These are phyloP conservation scores for Protea cynaroides DNA, from an alignment of 164 flowering plant species.

Conservation along the genomic window DNA sequence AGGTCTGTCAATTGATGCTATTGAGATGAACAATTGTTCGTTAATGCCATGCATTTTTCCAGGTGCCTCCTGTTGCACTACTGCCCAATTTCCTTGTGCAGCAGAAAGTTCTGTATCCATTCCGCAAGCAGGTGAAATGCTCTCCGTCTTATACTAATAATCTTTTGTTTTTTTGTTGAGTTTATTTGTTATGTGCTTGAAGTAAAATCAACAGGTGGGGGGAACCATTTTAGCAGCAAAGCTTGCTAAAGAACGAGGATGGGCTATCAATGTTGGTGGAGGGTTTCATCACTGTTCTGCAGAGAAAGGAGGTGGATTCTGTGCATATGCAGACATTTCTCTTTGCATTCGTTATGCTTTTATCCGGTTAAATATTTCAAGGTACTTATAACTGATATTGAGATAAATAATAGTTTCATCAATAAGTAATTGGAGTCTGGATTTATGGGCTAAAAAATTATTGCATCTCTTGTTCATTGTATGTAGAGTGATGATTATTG, in stretches of 20 bases:
- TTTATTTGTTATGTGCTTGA: neutral
- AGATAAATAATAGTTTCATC: neutral
- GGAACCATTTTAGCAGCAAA: constrained; percentile 90
- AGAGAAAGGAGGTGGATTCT: constrained; percentile 90
- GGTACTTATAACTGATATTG: constrained; percentile 31
- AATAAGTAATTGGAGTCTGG: neutral
- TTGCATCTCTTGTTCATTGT: neutral
- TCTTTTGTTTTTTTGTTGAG: neutral
- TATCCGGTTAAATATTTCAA: constrained; percentile 59
- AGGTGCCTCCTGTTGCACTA: constrained; percentile 96
- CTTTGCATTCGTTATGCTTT: constrained; percentile 84
- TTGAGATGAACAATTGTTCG: constrained; percentile 2
- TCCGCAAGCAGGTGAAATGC: constrained; percentile 73
- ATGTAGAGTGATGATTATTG: constrained; percentile 91
- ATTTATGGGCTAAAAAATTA: no score
- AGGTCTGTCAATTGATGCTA: neutral
- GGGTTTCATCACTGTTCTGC: constrained; percentile 96
- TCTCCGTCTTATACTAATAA: neutral
- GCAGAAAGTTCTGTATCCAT: constrained; percentile 63
- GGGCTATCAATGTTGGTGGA: constrained; percentile 98
- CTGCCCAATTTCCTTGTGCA: constrained; percentile 78
- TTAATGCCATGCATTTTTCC: constrained; percentile 4
- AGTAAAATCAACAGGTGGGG: constrained; percentile 58
- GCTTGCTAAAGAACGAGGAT: constrained; percentile 88
- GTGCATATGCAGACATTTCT: constrained; percentile 91